Evolutionary conservation across 768 basidiomycete genomes (phyloP).

Genomic region (Rossbeevera mucosa): DNA sequence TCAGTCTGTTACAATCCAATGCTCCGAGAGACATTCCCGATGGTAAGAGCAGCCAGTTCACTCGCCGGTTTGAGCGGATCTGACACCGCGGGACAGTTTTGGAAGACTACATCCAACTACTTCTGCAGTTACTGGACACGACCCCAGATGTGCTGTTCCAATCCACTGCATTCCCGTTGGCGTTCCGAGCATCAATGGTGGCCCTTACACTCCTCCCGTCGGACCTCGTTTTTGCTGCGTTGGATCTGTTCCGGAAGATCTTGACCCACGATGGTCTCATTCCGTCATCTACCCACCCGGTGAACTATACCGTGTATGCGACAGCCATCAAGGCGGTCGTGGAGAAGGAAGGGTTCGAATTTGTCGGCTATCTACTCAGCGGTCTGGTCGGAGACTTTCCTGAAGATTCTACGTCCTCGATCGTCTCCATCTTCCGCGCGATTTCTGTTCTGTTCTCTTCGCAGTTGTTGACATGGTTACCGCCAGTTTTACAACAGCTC

Average conservation of each 20-base stretch:
- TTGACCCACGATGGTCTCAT: conserved; percentile 69
- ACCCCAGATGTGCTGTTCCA: conserved; percentile 76
- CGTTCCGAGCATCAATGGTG: conserved; percentile 71
- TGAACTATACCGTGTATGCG: conserved; percentile 61
- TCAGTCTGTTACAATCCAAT: conserved; percentile 62
- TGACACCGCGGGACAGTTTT: conserved; percentile 54
- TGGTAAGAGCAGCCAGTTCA: conserved; percentile 49
- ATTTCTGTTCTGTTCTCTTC: conserved; percentile 63
- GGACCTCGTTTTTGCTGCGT: conserved; percentile 74
- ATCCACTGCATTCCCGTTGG: conserved; percentile 70
- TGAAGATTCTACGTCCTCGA: conserved; percentile 69
- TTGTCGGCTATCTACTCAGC: conserved; percentile 63
- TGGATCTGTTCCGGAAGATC: conserved; percentile 76
- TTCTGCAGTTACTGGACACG: conserved; percentile 61
- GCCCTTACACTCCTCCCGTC: conserved; percentile 79
- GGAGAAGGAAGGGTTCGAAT: conserved; percentile 65
- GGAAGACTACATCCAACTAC: conserved; percentile 88
- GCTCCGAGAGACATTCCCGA: conserved; percentile 77
- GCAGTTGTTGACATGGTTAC: conserved; percentile 70
- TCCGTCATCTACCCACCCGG: conserved; percentile 44
- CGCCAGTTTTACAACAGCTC: conserved; percentile 64
- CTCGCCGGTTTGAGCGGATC: not conserved
- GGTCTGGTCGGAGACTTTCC: conserved; percentile 88
- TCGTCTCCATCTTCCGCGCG: conserved; percentile 74
- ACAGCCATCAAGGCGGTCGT: conserved; percentile 56